These are phyloP conservation scores for Usnea hakonensis DNA, from an alignment of 495 filamentous ascomycete species.

Conservation along the genomic window DNA sequence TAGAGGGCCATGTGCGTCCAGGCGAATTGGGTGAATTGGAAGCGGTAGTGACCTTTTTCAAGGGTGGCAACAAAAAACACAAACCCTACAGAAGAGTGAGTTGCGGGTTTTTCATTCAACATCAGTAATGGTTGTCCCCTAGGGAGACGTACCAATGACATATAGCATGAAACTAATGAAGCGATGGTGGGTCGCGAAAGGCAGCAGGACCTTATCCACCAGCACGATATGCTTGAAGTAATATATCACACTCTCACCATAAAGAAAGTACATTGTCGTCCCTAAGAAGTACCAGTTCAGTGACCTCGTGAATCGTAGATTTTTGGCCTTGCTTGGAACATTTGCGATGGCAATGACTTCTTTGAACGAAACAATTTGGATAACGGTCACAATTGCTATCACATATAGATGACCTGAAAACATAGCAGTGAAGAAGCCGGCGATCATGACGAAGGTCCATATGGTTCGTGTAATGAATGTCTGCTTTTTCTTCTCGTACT, in stretches of 20 bases:
- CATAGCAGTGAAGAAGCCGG: constrained; percentile 78
- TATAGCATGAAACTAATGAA: constrained; percentile 99
- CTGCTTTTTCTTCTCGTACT: constrained; percentile 97
- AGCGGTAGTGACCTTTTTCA: constrained; percentile 89
- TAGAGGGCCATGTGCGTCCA: constrained; percentile 99
- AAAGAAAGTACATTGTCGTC: constrained; percentile 98
- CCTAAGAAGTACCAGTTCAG: constrained; percentile 99
- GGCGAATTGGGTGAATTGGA: constrained; percentile 98
- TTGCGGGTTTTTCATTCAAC: not conserved
- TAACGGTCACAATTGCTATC: constrained; percentile 78
- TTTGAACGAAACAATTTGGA: constrained; percentile 98
- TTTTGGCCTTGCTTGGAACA: constrained; percentile 82
- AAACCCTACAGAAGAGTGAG: constrained; percentile 57
- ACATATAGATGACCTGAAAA: constrained; percentile 97
- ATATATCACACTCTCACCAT: constrained; percentile 98
- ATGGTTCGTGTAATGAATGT: constrained; percentile 96
- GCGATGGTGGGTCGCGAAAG: constrained; percentile 92
- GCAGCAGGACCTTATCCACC: constrained; percentile 86
- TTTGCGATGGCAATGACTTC: constrained; percentile 98
- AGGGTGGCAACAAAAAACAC: constrained; percentile 98
- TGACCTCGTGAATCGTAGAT: constrained; percentile 86
- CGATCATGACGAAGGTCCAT: constrained; percentile 99
- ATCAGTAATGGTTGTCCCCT: too few species aligned
- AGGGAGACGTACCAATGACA: constrained; percentile 66
- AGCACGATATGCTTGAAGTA: constrained; percentile 98